These are phyloP conservation scores for Vigna unguiculata DNA, from an alignment of 306 rosid genomes.

Conservation along the genomic window DNA sequence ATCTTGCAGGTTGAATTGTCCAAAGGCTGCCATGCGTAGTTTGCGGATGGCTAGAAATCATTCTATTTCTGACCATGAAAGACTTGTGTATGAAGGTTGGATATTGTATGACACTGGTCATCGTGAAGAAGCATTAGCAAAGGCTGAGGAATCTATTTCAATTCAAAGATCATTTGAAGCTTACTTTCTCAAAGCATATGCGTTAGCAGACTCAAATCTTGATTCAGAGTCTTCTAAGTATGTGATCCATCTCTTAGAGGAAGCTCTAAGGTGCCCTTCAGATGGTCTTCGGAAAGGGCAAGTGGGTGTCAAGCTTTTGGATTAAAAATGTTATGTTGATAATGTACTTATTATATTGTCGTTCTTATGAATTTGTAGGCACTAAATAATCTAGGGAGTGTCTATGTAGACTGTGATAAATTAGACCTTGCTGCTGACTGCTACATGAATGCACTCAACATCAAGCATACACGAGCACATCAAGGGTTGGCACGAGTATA, in stretches of 20 bases:
- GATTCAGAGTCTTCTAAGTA: conserved; percentile 68
- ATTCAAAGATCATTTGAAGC: conserved; percentile 96
- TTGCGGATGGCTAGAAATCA: conserved; percentile 80
- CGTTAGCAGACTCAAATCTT: conserved; percentile 79
- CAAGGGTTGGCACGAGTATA: conserved; percentile 94
- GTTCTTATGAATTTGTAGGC: conserved; percentile 64
- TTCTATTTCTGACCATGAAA: conserved; percentile 79
- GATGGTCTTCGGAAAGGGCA: conserved; percentile 97
- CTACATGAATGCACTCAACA: conserved; percentile 85
- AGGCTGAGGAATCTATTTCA: conserved; percentile 83
- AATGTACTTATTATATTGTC: conserved; percentile 39
- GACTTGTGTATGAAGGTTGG: conserved; percentile 96
- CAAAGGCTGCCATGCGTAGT: conserved; percentile 89
- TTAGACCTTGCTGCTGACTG: conserved; percentile 94
- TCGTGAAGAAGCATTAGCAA: conserved; percentile 87
- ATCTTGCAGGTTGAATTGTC: conserved; percentile 77
- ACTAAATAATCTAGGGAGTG: conserved; percentile 86
- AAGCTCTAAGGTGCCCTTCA: conserved; percentile 94
- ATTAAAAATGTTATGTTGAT: conserved; percentile 30
- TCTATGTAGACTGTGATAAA: conserved; percentile 83
- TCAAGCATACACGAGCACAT: conserved; percentile 94
- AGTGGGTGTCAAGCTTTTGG: conserved; percentile 51
- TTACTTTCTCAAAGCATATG: conserved; percentile 90
- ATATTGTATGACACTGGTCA: conserved; percentile 92
- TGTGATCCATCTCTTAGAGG: conserved; percentile 81